Conservation (phyloP, 345 rosid species). For the Clarkia xantiana region DNA sequence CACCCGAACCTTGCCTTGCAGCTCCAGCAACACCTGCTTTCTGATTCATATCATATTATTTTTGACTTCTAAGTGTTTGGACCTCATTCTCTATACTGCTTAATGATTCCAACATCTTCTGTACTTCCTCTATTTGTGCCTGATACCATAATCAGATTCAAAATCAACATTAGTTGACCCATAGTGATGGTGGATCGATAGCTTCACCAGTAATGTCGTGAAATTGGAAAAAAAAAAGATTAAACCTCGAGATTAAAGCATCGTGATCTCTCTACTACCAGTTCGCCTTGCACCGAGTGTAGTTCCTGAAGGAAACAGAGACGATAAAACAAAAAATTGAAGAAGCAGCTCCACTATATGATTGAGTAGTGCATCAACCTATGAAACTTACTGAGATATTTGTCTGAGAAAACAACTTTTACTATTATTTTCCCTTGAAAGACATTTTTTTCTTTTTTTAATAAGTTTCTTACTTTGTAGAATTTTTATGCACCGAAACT, state of each 20-base stretch:
- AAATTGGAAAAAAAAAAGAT: background rate
- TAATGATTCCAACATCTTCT: constrained; percentile 66
- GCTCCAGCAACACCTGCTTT: constrained; percentile 11
- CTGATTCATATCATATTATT: constrained; percentile 55
- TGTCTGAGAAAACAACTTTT: too few relatives aligned
- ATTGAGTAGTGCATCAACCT: too few relatives aligned
- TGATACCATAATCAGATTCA: constrained; percentile 8
- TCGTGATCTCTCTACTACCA: constrained; percentile 85
- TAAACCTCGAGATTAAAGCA: constrained; percentile 92
- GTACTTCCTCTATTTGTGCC: constrained; percentile 87
- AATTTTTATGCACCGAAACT: too few relatives aligned
- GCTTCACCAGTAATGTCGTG: background rate
- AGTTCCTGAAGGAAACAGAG: constrained; percentile 45
- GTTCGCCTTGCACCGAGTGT: constrained; percentile 81
- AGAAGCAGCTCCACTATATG: too few relatives aligned
- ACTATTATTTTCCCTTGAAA: too few relatives aligned
- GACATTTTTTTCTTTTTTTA: too few relatives aligned
- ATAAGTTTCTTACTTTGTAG: too few relatives aligned
- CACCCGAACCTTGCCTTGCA: constrained; percentile 52
- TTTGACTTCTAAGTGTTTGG: constrained; percentile 64
- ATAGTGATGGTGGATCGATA: background rate
- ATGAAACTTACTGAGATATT: too few relatives aligned
- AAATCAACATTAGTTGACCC: background rate
- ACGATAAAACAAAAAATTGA: background rate
- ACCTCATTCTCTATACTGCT: constrained; percentile 69